These are phyloP conservation scores for Podochytrium sp. DNA, from an alignment of 192 early-diverging fungal species.

Conservation along the genomic window DNA sequence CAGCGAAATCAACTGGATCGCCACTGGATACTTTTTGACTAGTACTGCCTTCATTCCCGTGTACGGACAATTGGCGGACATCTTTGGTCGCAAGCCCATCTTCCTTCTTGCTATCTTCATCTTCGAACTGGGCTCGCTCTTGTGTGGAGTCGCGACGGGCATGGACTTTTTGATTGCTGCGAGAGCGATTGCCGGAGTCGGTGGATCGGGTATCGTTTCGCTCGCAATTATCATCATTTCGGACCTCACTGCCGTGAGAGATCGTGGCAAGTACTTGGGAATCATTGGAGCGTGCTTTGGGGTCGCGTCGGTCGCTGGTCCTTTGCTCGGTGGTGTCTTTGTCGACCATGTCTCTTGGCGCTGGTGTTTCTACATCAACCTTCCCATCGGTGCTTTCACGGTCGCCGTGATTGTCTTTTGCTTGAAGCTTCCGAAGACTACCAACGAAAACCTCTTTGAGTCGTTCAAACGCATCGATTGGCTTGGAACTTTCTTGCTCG, in stretches of 20 bases:
- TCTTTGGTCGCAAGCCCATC: constrained; percentile 81
- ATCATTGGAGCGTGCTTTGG: constrained; percentile 77
- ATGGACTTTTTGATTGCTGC: constrained; percentile 69
- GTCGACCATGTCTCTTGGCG: constrained; percentile 46
- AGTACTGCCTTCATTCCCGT: constrained; percentile 72
- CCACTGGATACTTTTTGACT: constrained; percentile 24
- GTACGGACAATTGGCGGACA: constrained; percentile 86
- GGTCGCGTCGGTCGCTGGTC: constrained; percentile 75
- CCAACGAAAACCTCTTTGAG: constrained; percentile 61
- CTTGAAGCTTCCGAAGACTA: constrained; percentile 49
- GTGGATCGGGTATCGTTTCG: constrained; percentile 80
- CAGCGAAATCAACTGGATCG: constrained; percentile 47
- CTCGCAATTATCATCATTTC: constrained; percentile 84
- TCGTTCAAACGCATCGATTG: constrained; percentile 78
- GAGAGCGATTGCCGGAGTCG: constrained; percentile 76
- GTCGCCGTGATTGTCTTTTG: constrained; percentile 57
- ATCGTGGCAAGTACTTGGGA: constrained; percentile 80
- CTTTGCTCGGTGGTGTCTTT: constrained; percentile 75
- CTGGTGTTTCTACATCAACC: constrained; percentile 76
- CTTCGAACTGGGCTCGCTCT: constrained; percentile 76
- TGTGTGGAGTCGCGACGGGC: constrained; percentile 72
- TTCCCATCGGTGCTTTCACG: constrained; percentile 75
- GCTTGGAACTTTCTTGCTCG: constrained; percentile 34
- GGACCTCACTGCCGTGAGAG: constrained; percentile 65
- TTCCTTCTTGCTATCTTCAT: constrained; percentile 71